Evolutionary conservation across 2,329 filamentous ascomycete genomes (phyloP).

Genomic region (Helminthosporium solani): DNA sequence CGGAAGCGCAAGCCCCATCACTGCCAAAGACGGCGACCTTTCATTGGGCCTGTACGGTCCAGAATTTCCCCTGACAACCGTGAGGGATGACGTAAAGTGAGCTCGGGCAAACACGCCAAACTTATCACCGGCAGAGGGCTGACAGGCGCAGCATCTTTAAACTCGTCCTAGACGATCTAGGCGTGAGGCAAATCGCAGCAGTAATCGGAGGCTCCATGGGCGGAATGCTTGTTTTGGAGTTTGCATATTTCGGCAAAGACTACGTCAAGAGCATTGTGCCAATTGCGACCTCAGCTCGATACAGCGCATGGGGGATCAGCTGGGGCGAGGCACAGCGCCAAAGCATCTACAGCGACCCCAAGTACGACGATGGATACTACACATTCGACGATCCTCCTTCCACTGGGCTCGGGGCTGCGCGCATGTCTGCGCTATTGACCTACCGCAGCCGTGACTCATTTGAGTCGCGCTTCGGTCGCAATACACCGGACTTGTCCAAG

Average conservation of each 20-base stretch:
- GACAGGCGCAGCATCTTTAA: slow-evolving; percentile 65
- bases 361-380: slow-evolving; percentile 98
- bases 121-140: slow-evolving; percentile 6
- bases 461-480: slow-evolving; percentile 90
- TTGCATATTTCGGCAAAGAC: slow-evolving; percentile 85
- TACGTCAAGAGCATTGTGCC: slow-evolving; percentile 80
- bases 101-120: slow-evolving; percentile 32
- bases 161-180: slow-evolving; percentile 75
- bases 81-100: slow-evolving; percentile 92
- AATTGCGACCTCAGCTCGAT: slow-evolving; percentile 80
- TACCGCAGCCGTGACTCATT: slow-evolving; percentile 97
- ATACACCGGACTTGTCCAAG: slow-evolving; percentile 81
- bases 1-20: slow-evolving; percentile 84
- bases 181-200: slow-evolving; percentile 73
- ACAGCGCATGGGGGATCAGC: slow-evolving; percentile 88
- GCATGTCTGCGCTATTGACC: slow-evolving; percentile 94
- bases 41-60: slow-evolving; percentile 80
- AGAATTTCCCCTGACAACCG: slow-evolving; percentile 93
- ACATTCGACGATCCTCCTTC: slow-evolving; percentile 80
- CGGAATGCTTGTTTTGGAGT: slow-evolving; percentile 88
- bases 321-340: slow-evolving; percentile 88
- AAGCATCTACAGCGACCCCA: slow-evolving; percentile 96
- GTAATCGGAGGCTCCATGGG: slow-evolving; percentile 84
- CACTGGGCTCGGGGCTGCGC: slow-evolving; percentile 85
- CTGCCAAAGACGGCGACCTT: slow-evolving; percentile 77